Evolutionary conservation across 2,329 filamentous ascomycete genomes (phyloP).

Genomic region (Verticillium alfalfae): DNA sequence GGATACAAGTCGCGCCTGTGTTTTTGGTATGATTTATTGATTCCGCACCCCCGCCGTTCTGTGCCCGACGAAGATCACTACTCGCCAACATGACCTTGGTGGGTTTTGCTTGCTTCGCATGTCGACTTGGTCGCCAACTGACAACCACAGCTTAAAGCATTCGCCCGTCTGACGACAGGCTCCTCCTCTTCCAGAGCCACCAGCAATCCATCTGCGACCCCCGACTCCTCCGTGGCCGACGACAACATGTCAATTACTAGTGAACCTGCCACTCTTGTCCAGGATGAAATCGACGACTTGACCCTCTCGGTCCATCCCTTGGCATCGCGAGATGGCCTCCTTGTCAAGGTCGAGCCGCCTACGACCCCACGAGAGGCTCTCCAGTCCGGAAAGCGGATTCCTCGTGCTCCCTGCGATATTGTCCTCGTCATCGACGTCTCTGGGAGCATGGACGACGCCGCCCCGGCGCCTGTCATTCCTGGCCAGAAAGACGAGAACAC

Average conservation of each 20-base stretch:
- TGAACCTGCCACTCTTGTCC: not conserved
- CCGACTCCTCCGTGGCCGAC: not conserved
- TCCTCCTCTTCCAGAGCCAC: not conserved
- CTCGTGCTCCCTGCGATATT: conserved; percentile 51
- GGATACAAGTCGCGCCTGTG: too few species aligned
- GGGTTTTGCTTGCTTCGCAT: not conserved
- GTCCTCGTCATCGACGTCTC: conserved; percentile 59
- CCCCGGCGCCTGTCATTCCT: conserved; percentile 33
- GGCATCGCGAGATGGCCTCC: conserved; percentile 28
- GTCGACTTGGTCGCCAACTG: not conserved
- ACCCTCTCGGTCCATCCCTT: conserved; percentile 31
- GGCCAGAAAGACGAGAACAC: conserved; percentile 35
- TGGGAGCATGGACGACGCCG: conserved; percentile 44
- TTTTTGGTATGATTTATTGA: not conserved
- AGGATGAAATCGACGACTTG: not conserved
- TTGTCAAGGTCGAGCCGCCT: conserved; percentile 31
- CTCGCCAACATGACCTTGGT: not conserved
- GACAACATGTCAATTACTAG: not conserved
- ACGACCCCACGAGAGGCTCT: conserved; percentile 27
- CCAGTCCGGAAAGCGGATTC: not conserved
- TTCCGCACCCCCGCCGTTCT: not conserved
- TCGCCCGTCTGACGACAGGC: not conserved
- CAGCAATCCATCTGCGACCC: not conserved
- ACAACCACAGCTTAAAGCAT: not conserved
- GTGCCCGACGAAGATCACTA: not conserved